Evolutionary conservation across 176 grass and related monocot species (phyloP).

Genomic region (Saccharum officinarum): DNA sequence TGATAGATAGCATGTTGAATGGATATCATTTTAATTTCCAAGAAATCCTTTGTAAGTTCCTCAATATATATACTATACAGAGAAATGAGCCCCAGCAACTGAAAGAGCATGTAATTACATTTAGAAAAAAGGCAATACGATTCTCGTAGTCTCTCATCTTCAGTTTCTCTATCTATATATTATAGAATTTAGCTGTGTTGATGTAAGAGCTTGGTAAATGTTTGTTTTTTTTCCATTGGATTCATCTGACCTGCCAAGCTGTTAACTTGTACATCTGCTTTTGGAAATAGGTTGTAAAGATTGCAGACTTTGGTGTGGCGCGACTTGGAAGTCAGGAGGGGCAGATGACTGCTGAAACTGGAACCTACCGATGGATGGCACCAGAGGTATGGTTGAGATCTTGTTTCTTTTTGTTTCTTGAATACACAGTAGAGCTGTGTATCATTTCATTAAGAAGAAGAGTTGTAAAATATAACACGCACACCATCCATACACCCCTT

Average conservation of each 20-base stretch:
- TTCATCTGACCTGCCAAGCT: conserved; percentile 5
- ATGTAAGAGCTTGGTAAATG: neutral
- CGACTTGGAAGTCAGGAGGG: conserved; percentile 60
- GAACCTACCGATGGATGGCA: conserved; percentile 95
- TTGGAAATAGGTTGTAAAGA: conserved; percentile 76
- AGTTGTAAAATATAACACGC: no score
- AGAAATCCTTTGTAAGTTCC: conserved; percentile 10
- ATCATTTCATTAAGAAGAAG: no score
- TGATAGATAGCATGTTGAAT: neutral
- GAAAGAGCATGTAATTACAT: neutral
- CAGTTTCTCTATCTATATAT: neutral
- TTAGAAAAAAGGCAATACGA: neutral
- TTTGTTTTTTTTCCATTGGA: neutral
- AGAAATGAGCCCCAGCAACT: neutral
- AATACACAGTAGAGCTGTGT: no score
- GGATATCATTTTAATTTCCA: conserved; percentile 14
- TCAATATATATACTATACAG: neutral
- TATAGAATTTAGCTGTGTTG: neutral
- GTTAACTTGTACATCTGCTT: conserved; percentile 38
- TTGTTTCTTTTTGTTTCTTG: neutral
- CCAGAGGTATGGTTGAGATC: conserved; percentile 60
- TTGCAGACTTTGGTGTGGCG: conserved; percentile 91
- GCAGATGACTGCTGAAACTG: conserved; percentile 95
- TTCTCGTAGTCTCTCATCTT: neutral
- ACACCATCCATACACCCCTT: no score